Conservation (phyloP, 495 filamentous ascomycete species). For the Bacidia gigantensis region DNA sequence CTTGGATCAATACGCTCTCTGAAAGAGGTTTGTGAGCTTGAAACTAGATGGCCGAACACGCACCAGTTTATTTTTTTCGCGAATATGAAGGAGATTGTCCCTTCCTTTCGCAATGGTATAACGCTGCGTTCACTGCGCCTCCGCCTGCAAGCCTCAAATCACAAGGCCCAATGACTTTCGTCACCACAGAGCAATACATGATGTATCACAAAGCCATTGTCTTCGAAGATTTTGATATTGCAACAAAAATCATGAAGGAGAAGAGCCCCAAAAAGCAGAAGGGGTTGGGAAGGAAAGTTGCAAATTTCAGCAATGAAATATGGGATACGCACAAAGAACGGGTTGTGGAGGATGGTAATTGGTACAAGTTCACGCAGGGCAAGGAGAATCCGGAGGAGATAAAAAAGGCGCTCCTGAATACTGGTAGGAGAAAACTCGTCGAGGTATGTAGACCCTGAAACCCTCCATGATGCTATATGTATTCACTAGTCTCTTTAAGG, state of each 20-base stretch:
- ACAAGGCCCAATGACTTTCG: conserved; percentile 15
- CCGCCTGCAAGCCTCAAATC: not conserved
- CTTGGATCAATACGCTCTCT: too few species aligned
- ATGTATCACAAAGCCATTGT: conserved; percentile 49
- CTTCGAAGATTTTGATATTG: conserved; percentile 31
- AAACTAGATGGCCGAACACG: not conserved
- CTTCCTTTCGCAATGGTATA: conserved; percentile 29
- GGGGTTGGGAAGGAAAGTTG: conserved; percentile 42
- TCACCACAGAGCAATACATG: conserved; percentile 38
- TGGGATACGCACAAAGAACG: conserved; percentile 40
- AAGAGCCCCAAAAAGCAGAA: conserved; percentile 32
- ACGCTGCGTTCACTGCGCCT: conserved; percentile 20
- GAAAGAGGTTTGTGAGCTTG: too few species aligned
- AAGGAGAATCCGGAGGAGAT: conserved; percentile 22
- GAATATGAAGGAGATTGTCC: conserved; percentile 21
- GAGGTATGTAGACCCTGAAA: conserved; percentile 35
- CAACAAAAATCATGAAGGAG: conserved; percentile 30
- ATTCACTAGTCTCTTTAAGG: conserved; percentile 18
- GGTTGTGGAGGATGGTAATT: conserved; percentile 48
- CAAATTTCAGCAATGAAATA: conserved; percentile 34
- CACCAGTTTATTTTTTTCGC: conserved; percentile 27
- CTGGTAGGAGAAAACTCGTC: conserved; percentile 45
- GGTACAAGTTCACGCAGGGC: conserved; percentile 40
- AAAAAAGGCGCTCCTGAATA: conserved; percentile 36
- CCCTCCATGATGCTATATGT: not conserved